Evolutionary conservation across 2,329 filamentous ascomycete genomes (phyloP).

Genomic region (Fusarium camptoceras): DNA sequence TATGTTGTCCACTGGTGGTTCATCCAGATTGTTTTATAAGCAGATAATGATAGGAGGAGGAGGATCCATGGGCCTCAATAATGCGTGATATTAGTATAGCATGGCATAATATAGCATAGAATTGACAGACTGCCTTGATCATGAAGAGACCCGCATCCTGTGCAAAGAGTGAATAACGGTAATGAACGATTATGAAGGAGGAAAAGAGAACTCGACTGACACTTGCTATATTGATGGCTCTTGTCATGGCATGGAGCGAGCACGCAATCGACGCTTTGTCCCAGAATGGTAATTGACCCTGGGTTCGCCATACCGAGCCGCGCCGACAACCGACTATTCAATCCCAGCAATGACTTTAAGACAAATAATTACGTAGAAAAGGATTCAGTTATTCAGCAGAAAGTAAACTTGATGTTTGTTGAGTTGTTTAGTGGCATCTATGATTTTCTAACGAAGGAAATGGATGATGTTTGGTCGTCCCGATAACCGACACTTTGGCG

Average conservation of each 20-base stretch:
- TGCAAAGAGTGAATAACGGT: constrained; percentile 25
- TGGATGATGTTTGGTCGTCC: not conserved
- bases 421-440: not conserved
- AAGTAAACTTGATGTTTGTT: not conserved
- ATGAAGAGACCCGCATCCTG: constrained; percentile 34
- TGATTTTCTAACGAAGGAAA: too few relatives aligned
- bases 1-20: constrained; percentile 16
- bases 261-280: constrained; percentile 39
- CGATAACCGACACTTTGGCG: constrained; percentile 24
- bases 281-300: constrained; percentile 12
- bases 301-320: constrained; percentile 29
- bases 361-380: not conserved
- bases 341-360: not conserved
- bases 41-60: constrained; percentile 1
- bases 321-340: constrained; percentile 30
- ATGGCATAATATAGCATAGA: constrained; percentile 20
- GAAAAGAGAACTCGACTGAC: constrained; percentile 2
- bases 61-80: constrained; percentile 2
- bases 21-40: constrained; percentile 9
- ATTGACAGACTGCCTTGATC: constrained; percentile 28
- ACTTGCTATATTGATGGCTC: constrained; percentile 17
- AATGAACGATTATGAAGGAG: constrained; percentile 29
- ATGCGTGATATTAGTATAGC: constrained; percentile 20
- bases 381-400: not conserved
- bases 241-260: constrained; percentile 13